A percentile compares a stretch with the other conserved stretches of the same genome.
Evolutionary conservation across 192 early-diverging fungal genomes (phyloP).

Genomic region (Mortierella hygrophila): DNA sequence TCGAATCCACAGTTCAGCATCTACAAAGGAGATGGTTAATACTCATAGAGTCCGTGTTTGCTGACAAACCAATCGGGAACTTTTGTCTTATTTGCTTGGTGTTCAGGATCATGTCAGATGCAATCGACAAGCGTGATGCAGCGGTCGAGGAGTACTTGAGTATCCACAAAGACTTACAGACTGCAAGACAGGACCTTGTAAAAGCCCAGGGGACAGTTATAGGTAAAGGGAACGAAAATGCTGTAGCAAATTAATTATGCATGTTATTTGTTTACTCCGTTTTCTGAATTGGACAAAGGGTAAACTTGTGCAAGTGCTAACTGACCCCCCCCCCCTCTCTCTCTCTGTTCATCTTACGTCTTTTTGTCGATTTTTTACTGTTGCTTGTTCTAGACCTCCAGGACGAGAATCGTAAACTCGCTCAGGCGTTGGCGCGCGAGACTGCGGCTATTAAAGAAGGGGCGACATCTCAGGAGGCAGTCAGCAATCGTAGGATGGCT

Average conservation of each 20-base stretch:
- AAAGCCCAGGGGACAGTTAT: conserved; percentile 11
- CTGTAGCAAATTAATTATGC: neutral
- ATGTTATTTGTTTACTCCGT: neutral
- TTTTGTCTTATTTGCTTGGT: neutral
- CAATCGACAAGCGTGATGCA: conserved; percentile 29
- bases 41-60: neutral
- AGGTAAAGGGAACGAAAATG: conserved; percentile 6
- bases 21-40: neutral
- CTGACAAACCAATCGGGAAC: neutral
- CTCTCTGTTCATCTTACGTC: neutral
- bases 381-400: conserved; percentile 25
- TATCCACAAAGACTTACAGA: conserved; percentile 31
- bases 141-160: conserved; percentile 37
- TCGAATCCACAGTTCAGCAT: neutral
- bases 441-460: conserved; percentile 22
- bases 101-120: conserved; percentile 14
- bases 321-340: too few species aligned
- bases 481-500: conserved; percentile 6
- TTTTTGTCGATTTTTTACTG: neutral
- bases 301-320: neutral
- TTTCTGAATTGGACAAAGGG: neutral
- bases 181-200: conserved; percentile 16
- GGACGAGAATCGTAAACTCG: conserved; percentile 34
- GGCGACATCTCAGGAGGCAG: conserved; percentile 9
- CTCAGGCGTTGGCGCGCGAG: conserved; percentile 11